Base-by-base conservation (phyloP, 208 protist species). In the Phytomonas sp. region DNA sequence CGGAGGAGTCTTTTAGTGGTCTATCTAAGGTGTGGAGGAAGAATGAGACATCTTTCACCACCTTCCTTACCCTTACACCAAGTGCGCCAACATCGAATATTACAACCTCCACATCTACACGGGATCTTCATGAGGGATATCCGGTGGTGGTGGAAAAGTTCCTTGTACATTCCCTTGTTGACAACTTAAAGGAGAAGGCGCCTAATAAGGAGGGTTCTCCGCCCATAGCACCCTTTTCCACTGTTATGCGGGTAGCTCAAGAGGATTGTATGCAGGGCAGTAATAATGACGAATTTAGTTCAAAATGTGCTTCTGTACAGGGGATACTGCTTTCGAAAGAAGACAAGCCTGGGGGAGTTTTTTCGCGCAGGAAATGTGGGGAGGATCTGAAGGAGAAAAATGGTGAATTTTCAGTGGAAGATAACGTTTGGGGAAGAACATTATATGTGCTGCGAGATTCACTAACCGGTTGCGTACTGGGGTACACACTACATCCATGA, bases 391-490 rank as follows among this genome's bases (percentile, higher is more conserved):
- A 56, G 8, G 23, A 56, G 19, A 56, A 23, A 16, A 16, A 49
- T 2, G 6, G 45, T 56, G 19, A 56, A 26, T 56, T 23, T 56
- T 26, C 2, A 8, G 45, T 7, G 8, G 19, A 56, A 56, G 19
- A 56, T 23, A 19, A 56, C 45, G 63, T 77, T 69, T 79, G 76
- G 72, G 49, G 32, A 2, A 64, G 59, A n/a, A 71, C 72, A 37
- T 73, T 88, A 60, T 31, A 71, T 10, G 68, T 79, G 63, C 23
- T 79, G 70, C 79, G 83, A 8, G 77, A 88, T 31, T 63, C 70
- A 32, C 32, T 42, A 10, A 85, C 72, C 11, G 66, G 67, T 32
- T 69, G 69, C 30, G 70, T 88, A 29, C 52, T 73, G n/a, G 83
- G 79, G 29, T 88, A 88, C 73, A 68, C 71, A 6, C 19, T 56